Conservation (phyloP, 352 stramenopile genomes). For the Pythium dissimile region DNA sequence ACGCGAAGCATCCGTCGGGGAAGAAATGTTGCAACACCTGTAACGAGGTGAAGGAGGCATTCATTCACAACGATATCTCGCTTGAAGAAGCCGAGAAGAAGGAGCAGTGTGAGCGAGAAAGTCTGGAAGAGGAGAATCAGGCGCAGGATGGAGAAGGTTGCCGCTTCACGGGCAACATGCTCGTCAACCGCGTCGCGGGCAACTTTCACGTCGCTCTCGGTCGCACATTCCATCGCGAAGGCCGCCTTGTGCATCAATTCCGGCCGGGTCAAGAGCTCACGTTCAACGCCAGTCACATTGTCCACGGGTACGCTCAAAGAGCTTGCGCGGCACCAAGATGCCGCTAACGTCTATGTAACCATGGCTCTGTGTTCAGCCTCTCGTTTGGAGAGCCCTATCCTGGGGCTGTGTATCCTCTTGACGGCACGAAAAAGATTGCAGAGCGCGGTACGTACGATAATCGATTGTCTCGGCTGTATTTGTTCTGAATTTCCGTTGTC, state of each 20-base stretch:
- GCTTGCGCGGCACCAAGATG: background rate
- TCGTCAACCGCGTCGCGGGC: constrained; percentile 81
- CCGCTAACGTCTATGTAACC: background rate
- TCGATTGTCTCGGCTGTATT: background rate
- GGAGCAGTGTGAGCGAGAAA: constrained; percentile 77
- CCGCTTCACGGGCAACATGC: constrained; percentile 75
- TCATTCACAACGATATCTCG: constrained; percentile 65
- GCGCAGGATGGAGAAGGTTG: constrained; percentile 80
- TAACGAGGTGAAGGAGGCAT: constrained; percentile 81
- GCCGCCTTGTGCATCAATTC: constrained; percentile 80
- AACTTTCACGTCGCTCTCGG: constrained; percentile 86
- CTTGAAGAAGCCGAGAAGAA: constrained; percentile 76
- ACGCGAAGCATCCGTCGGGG: constrained; percentile 63
- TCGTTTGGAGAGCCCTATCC: constrained; percentile 64
- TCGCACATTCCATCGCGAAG: constrained; percentile 76
- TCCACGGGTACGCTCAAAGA: constrained; percentile 61
- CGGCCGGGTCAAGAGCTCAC: constrained; percentile 66
- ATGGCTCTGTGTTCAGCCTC: constrained; percentile 25
- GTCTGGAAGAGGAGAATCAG: constrained; percentile 51
- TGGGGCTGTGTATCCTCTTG: constrained; percentile 38
- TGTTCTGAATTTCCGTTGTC: background rate
- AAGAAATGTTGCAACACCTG: constrained; percentile 83
- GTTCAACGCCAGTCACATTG: constrained; percentile 79
- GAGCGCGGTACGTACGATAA: constrained; percentile 29
- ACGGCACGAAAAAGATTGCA: constrained; percentile 52